phyloP scores from a whole-genome alignment of 1,284 basidiomycete species.

The Uromyces viciae-fabae region DNA sequence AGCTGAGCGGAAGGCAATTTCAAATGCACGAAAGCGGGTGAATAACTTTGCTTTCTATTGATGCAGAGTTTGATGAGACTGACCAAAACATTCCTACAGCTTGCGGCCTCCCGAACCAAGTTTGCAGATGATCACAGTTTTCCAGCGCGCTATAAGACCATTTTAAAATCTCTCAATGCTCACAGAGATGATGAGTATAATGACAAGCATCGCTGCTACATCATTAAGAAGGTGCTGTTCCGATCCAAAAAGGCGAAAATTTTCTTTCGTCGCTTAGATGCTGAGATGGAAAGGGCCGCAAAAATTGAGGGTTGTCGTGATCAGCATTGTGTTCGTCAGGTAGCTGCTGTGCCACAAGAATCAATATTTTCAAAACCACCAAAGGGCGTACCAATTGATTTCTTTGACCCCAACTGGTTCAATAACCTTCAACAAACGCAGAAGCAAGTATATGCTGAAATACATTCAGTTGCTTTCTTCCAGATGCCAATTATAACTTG shows the following conservation, averaged over 20 bases:
- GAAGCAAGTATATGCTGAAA: background rate
- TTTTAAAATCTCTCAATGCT: background rate
- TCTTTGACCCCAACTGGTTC: conserved; percentile 11
- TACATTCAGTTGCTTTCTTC: conserved; percentile 2
- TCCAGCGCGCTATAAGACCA: background rate
- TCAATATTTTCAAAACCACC: background rate
- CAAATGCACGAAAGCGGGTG: background rate
- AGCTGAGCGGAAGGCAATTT: background rate
- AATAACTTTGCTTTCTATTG: too few species aligned
- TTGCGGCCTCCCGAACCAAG: too few species aligned
- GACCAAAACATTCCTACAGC: too few species aligned
- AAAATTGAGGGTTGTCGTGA: background rate
- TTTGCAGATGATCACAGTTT: background rate
- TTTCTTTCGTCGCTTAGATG: conserved; percentile 14
- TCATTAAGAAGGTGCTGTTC: background rate
- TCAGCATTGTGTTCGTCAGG: background rate
- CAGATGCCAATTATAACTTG: background rate
- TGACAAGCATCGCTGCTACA: background rate
- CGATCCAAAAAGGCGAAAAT: background rate
- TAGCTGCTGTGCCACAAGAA: background rate
- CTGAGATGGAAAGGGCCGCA: background rate
- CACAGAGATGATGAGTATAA: conserved; percentile 8
- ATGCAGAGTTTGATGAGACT: background rate
- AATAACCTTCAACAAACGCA: background rate
- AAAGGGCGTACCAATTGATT: conserved; percentile 12